These are phyloP conservation scores for Phytopythium oedochilum DNA, from an alignment of 352 stramenopile species.

Conservation along the genomic window DNA sequence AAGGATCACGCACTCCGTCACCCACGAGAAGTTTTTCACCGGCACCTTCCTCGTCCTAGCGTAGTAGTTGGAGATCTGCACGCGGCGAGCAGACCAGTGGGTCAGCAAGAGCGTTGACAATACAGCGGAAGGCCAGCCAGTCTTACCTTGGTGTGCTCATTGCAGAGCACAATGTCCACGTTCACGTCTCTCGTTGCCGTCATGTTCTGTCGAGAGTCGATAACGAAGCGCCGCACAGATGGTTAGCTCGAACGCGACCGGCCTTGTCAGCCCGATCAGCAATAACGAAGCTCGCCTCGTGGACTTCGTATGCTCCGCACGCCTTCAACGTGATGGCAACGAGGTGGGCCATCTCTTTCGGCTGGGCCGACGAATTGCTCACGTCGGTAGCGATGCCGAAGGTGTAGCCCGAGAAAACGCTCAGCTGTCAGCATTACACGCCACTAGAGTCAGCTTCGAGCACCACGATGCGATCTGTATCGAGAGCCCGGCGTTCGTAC, in stretches of 20 bases:
- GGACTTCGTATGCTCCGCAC: slow-evolving; percentile 53
- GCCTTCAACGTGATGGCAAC: slow-evolving; percentile 55
- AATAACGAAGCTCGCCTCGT: slow-evolving; percentile 30
- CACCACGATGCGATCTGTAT: neutral
- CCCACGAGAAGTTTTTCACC: slow-evolving; percentile 72
- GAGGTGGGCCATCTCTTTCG: slow-evolving; percentile 38
- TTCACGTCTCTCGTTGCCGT: slow-evolving; percentile 19
- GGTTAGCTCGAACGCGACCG: neutral
- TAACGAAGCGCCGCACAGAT: neutral
- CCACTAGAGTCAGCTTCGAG: slow-evolving; percentile 1
- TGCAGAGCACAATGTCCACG: slow-evolving; percentile 63
- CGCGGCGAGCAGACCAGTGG: neutral
- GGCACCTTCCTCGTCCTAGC: slow-evolving; percentile 25
- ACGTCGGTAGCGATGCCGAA: slow-evolving; percentile 68
- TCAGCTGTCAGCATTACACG: slow-evolving; percentile 25
- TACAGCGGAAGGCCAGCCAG: neutral
- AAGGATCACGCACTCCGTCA: slow-evolving; percentile 78
- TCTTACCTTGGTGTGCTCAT: slow-evolving; percentile 66
- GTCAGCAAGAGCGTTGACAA: neutral
- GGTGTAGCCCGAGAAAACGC: slow-evolving; percentile 51
- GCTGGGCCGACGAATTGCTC: slow-evolving; percentile 14
- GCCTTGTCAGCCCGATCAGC: neutral
- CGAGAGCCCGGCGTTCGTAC: slow-evolving; percentile 7
- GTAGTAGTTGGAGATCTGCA: slow-evolving; percentile 54
- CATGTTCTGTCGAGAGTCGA: slow-evolving; percentile 31